Evolutionary conservation across 371 early-diverging fungal genomes (phyloP), one percentile per base, ranked within the genome.

Genomic region (Lichtheimia ornata): DNA sequence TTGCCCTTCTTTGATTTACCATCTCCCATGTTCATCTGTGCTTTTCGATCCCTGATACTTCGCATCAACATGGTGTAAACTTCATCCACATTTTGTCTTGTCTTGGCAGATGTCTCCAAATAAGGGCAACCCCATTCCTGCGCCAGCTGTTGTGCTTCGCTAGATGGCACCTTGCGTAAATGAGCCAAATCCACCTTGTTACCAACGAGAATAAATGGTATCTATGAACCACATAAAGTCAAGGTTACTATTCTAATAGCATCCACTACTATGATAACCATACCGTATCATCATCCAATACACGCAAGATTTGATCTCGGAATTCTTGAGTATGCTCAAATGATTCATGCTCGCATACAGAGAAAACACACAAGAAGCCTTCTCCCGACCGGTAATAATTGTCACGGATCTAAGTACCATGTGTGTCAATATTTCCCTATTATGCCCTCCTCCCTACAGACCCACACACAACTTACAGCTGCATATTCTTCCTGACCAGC

Each of bases 401-500:
- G 72, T 94, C 95, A 22, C 93, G 85, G 62, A 94, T 94, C 81
- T 87, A 64, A 56, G 45, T 43, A 51, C 4, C 4, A 17, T 20
- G 43, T n/a, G 28, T 14, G 43, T 41, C 58, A 17, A 49, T 50
- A 42, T 58, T 25, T 50, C 20, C 51, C 20, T 45, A 6, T n/a
- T 11, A 17, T 30, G 12, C 15, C 12, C 24, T 20, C 35, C 45
- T 35, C 13, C 27, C 53, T 15, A 12, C 14, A 44, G n/a, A n/a
- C n/a, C n/a, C n/a, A 0, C 1, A 25, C 43, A 43, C 14, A 22
- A 59, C 70, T 72, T 82, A 88, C 85, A n/a, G 88, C 88, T 55
- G 84, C 83, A 68, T 86, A 88, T 69, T 93, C 95, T 70, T 94
- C 93, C 70, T 94, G 93, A 4, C 95, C 93, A 47, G 95, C 95